Evolutionary conservation across 2,329 filamentous ascomycete genomes (phyloP), one percentile per base, ranked within the genome.

Genomic region (Pestalotiopsis sp.): DNA sequence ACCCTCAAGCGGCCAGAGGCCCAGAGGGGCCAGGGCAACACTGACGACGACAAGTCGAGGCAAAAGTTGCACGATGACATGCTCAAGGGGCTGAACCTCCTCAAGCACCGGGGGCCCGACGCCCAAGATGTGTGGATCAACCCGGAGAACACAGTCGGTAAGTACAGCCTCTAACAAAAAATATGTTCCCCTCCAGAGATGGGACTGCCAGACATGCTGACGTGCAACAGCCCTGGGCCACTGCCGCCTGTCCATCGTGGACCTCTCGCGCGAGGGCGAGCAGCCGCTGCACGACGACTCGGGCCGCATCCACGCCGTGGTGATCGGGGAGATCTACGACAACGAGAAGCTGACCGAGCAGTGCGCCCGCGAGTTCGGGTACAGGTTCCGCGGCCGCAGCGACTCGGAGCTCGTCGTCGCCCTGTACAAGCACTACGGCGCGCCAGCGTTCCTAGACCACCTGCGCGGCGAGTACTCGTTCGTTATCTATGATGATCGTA

Each of bases 271-370:
- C 0, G 75, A 76, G n/a, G 86, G 83, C 1, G 73, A 75, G 4
- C 86, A 88, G 71, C 86, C 86, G 2, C 75, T 85, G 60, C 80
- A 82, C 66, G 77, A 79, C 70, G 68, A 72, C 11, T 75, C 81
- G 17, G 74, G 76, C 23, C 70, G 71, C 1, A 78, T 89, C 20
- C 86, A 89, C 73, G 86, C 86, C 1, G 82, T 89, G n/a, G 85
- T 89, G 27, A 89, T 88, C 68, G 87, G 88, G 36, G 87, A 89
- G 74, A 80, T 90, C n/a, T 90, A 90, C 72, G 83, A 84, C 70
- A 79, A 83, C 66, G 82, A 85, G 38, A 72, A 74, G 20, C 79
- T 84, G n/a, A 78, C 82, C 25, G 71, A 70, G 5, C 74, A 81
- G 31, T 73, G 83, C 36, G 68, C 74, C 25, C 71, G 73, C 1